Conservation (phyloP, 805 yeast genomes). For the Candida peoriensis region DNA sequence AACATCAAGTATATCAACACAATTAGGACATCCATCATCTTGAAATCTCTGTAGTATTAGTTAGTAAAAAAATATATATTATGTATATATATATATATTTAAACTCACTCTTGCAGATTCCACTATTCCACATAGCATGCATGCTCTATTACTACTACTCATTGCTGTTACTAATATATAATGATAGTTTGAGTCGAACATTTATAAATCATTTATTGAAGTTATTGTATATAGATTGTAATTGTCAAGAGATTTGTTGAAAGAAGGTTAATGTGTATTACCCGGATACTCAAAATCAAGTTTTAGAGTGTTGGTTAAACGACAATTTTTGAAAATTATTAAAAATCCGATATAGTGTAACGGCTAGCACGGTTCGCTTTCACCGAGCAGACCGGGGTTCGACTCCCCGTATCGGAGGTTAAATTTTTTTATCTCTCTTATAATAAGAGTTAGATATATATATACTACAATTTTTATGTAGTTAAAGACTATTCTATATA, state of each 20-base stretch:
- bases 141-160: slow-evolving; percentile 53
- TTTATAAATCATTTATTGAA: no score
- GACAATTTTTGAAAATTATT: neutral
- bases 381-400: slow-evolving; percentile 85
- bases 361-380: slow-evolving; percentile 83
- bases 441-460: no score
- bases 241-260: no score
- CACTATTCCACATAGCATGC: slow-evolving; percentile 94
- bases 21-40: slow-evolving; percentile 91
- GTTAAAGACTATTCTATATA: no score
- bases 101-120: slow-evolving; percentile 62
- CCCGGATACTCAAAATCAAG: no score
- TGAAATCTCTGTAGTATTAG: slow-evolving; percentile 47
- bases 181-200: no score
- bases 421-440: neutral
- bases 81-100: neutral
- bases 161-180: no score
- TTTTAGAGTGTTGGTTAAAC: neutral
- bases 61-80: neutral
- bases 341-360: slow-evolving; percentile 66
- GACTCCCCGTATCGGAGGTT: slow-evolving; percentile 88
- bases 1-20: slow-evolving; percentile 82
- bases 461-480: no score
- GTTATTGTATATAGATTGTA: no score
- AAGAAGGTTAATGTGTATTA: no score